Evolutionary conservation across 257 asterid species (phyloP), one percentile per base, ranked within the genome.

Genomic region (Gentiana straminea): DNA sequence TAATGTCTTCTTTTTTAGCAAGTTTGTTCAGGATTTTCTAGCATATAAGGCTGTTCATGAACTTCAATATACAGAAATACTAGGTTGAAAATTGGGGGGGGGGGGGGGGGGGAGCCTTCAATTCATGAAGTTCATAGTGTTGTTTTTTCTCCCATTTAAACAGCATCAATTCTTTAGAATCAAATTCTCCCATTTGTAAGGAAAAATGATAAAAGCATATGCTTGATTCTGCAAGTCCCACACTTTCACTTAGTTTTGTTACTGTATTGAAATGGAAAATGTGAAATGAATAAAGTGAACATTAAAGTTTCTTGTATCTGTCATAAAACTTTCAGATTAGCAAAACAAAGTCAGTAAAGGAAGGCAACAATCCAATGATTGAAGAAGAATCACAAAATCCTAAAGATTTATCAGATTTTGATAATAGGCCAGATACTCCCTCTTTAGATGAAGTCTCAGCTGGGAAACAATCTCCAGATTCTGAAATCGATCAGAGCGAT

Each of bases 401-500:
- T 34, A 53, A 58, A 48, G 50, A 59, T 11, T 48, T 49, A 32
- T 57, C 66, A 1, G 81, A 60, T 11, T 59, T 75, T 32, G 80
- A 68, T 8, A 71, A 73, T 57, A 70, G 61, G 54, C 58, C 70
- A 0, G 55, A 55, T 51, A 51, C 70, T 51, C 62, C 75, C 3
- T 60, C 73, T 37, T 51, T 33, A n/a, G 78, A 66, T 10, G 85
- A 82, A 6, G 85, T 78, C 35, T 69, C 54, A 53, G 55, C 59
- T 36, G 51, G 64, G 1, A 75, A 50, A 33, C 64, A 73, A 58
- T 47, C 68, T 55, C 60, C 65, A 5, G 67, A 74, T 64, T 13
- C 57, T 38, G 94, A 79, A 62, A 64, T 37, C 35, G 86, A 72
- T 54, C 74, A 74, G 63, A 70, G 57, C 13, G 82, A 72, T 58